Evolutionary conservation across 1,284 basidiomycete genomes (phyloP).

Genomic region (Melampsora americana): DNA sequence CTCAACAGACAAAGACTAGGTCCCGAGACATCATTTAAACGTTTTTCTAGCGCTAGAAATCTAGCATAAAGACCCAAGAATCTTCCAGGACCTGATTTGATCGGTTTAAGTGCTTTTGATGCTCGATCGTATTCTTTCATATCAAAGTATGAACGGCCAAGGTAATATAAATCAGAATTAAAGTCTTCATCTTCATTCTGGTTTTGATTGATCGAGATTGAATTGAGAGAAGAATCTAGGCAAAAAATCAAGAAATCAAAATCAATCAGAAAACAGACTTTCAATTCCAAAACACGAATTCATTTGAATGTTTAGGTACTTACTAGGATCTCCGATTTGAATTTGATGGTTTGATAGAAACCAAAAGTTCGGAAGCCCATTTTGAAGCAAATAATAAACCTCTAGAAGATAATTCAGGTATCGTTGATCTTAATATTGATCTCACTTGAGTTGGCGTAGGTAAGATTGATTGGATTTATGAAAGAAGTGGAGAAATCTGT

Average conservation of each 20-base stretch:
- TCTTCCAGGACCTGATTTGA: conserved; percentile 66
- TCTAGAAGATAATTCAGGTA: conserved; percentile 40
- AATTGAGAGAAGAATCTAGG: too few relatives aligned
- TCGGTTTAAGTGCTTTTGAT: conserved; percentile 64
- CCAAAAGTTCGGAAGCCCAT: conserved; percentile 47
- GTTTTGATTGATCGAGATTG: neutral
- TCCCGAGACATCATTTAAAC: conserved; percentile 57
- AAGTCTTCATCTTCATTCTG: conserved; percentile 46
- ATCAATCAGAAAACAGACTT: too few relatives aligned
- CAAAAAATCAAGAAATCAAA: too few relatives aligned
- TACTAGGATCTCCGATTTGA: conserved; percentile 7
- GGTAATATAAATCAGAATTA: conserved; percentile 61
- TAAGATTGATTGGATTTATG: conserved; percentile 7
- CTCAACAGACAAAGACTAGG: neutral
- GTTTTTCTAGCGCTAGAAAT: conserved; percentile 62
- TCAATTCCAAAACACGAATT: too few relatives aligned
- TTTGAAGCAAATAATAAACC: conserved; percentile 45
- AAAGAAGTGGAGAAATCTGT: neutral
- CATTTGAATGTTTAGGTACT: neutral
- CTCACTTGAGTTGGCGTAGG: conserved; percentile 19
- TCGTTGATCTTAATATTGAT: conserved; percentile 19
- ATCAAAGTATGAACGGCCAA: conserved; percentile 74
- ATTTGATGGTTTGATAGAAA: conserved; percentile 31
- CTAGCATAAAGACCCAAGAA: conserved; percentile 78
- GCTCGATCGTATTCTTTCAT: conserved; percentile 76